Percentiles rank a stretch among this genome's conserved stretches.
Evolutionary conservation across 352 stramenopile genomes (phyloP).

Genomic region (Phytophthora sansomeana): DNA sequence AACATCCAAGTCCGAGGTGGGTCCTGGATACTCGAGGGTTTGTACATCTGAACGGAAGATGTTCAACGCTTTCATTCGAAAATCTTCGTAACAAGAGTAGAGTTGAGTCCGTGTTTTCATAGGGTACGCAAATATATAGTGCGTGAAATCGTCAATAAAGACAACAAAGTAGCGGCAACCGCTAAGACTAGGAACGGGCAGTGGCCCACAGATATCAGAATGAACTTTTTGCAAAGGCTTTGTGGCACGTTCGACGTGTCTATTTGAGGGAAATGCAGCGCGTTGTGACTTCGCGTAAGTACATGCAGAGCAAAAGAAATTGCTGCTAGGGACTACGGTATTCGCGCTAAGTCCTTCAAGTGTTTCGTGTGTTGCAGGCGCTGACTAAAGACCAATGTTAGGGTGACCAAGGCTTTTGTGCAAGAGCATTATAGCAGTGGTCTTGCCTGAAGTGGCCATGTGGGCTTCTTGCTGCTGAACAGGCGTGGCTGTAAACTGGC

Average conservation of each 20-base stretch:
- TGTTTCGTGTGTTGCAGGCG: background rate
- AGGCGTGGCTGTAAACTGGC: conserved; percentile 2
- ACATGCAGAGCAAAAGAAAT: conserved; percentile 16
- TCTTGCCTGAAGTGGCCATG: conserved; percentile 2
- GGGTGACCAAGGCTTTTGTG: conserved; percentile 13
- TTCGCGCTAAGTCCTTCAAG: background rate
- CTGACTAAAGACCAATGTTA: conserved; percentile 11
- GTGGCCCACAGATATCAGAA: conserved; percentile 13
- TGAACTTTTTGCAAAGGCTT: conserved; percentile 12
- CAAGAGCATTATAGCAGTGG: too few relatives aligned
- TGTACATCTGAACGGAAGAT: background rate
- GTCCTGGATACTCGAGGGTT: background rate
- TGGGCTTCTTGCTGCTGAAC: conserved; percentile 2
- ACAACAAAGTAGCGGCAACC: conserved; percentile 15
- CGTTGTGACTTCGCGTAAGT: conserved; percentile 11
- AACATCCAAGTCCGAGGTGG: background rate
- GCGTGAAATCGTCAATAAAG: conserved; percentile 8
- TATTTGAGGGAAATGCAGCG: conserved; percentile 13
- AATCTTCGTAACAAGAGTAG: conserved; percentile 21
- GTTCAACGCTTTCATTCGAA: conserved; percentile 7
- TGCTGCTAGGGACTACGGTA: background rate
- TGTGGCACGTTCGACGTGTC: conserved; percentile 2
- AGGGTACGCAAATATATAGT: conserved; percentile 15
- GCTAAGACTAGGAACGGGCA: conserved; percentile 11
- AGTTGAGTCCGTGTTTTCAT: conserved; percentile 16